Percentiles rank a stretch among this genome's conserved stretches.
Conservation (phyloP, 176 grass and related monocot species). For the Panicum miliaceum region DNA sequence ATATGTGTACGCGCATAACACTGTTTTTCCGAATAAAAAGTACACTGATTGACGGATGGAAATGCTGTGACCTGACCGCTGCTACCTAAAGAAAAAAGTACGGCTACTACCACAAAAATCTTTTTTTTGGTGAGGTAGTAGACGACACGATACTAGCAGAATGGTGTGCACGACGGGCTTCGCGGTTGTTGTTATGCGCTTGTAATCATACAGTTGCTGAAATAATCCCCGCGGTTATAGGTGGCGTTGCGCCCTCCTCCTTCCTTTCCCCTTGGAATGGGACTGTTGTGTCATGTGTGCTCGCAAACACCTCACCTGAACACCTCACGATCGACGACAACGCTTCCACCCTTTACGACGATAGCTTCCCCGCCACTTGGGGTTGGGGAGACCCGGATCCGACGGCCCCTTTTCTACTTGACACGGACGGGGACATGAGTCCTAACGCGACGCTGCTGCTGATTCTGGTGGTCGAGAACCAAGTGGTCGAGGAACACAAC, state of each 20-base stretch:
- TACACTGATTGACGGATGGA: neutral
- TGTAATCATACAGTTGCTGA: neutral
- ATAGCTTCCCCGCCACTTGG: neutral
- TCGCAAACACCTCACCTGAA: neutral
- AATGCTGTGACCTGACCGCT: neutral
- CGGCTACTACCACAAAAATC: no score
- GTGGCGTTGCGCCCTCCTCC: neutral
- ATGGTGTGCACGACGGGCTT: no score
- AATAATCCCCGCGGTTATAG: neutral
- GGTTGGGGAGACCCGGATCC: neutral
- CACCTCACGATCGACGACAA: neutral
- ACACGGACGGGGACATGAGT: constrained; percentile 30
- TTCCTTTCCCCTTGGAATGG: neutral
- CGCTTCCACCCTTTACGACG: neutral
- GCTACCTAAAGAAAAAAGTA: neutral
- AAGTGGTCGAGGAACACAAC: neutral
- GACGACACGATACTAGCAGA: no score
- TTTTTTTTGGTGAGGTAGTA: no score
- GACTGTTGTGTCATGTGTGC: neutral
- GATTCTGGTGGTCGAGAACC: neutral
- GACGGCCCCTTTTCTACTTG: constrained; percentile 38
- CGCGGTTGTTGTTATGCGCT: no score
- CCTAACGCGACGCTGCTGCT: constrained; percentile 31
- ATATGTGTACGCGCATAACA: no score
- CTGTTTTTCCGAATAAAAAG: no score